Conservation (phyloP, 805 yeast genomes). For the Blastobotrys terrestris region DNA sequence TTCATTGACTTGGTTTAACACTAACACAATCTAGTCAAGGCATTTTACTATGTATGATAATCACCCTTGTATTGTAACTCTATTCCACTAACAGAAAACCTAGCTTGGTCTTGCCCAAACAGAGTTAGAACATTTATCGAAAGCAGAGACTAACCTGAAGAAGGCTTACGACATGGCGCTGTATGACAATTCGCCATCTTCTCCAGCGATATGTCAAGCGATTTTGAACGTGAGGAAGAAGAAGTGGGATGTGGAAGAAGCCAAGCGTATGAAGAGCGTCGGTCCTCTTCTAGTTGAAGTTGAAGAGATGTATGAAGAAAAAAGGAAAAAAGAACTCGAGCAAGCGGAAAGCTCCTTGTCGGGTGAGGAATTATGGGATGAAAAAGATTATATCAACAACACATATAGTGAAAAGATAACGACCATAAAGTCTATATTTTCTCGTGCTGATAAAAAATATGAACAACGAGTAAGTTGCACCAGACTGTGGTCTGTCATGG, state of each 20-base stretch:
- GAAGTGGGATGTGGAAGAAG: constrained; percentile 25
- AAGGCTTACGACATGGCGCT: constrained; percentile 28
- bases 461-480: constrained; percentile 1
- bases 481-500: background rate
- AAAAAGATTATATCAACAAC: constrained; percentile 16
- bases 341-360: constrained; percentile 10
- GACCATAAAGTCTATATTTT: constrained; percentile 21
- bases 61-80: constrained; percentile 1
- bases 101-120: constrained; percentile 25
- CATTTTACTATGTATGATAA: constrained; percentile 19
- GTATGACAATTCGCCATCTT: constrained; percentile 23
- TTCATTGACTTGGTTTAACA: too few relatives aligned
- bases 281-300: constrained; percentile 24
- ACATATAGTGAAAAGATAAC: constrained; percentile 17
- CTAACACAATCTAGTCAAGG: too few relatives aligned
- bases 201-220: constrained; percentile 21
- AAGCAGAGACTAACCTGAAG: constrained; percentile 22
- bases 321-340: constrained; percentile 8
- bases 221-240: constrained; percentile 21
- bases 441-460: constrained; percentile 17
- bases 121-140: constrained; percentile 24
- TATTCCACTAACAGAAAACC: background rate
- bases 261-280: constrained; percentile 17
- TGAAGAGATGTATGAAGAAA: constrained; percentile 16
- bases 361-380: constrained; percentile 19